phyloP scores from a whole-genome alignment of 2,329 filamentous ascomycete genomes.

The Phoma herbarum region DNA sequence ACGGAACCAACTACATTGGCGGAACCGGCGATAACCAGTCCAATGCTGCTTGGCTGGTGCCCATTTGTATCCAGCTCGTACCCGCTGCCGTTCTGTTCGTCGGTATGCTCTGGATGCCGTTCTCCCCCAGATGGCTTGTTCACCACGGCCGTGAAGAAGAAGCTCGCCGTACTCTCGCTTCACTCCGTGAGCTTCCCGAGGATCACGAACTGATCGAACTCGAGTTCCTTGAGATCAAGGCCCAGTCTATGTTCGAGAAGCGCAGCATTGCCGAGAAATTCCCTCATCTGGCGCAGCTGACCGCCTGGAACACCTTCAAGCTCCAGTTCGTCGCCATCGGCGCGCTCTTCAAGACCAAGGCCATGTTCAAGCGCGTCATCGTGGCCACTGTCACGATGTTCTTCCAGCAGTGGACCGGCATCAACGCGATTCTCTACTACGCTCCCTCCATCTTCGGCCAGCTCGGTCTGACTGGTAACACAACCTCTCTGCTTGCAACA shows the following conservation, averaged over 20 bases:
- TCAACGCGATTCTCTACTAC: constrained; percentile 54
- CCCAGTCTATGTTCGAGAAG: constrained; percentile 80
- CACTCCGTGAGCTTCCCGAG: constrained; percentile 67
- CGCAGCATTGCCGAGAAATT: constrained; percentile 70
- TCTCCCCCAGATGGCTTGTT: constrained; percentile 78
- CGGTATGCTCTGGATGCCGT: constrained; percentile 83
- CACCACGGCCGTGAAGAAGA: constrained; percentile 75
- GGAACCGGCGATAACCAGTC: constrained; percentile 66
- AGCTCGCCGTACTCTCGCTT: constrained; percentile 69
- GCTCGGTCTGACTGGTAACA: constrained; percentile 58
- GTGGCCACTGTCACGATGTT: constrained; percentile 65
- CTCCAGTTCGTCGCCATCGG: constrained; percentile 72
- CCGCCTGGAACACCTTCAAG: constrained; percentile 64
- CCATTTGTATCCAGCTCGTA: constrained; percentile 74
- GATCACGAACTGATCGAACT: constrained; percentile 75
- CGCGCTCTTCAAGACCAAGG: constrained; percentile 69
- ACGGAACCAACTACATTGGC: constrained; percentile 57
- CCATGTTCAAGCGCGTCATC: constrained; percentile 73
- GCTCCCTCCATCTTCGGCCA: constrained; percentile 60
- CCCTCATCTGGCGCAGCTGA: constrained; percentile 69
- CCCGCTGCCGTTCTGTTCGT: constrained; percentile 72
- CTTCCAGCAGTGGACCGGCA: constrained; percentile 62
- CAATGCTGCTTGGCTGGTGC: constrained; percentile 77
- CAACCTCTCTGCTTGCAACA: constrained; percentile 69
- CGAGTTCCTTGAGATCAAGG: constrained; percentile 85